Percentiles rank a stretch among this genome's conserved stretches.
These are phyloP conservation scores for Phycomyces blakesleeanus DNA, from an alignment of 192 early-diverging fungal species.

Conservation along the genomic window DNA sequence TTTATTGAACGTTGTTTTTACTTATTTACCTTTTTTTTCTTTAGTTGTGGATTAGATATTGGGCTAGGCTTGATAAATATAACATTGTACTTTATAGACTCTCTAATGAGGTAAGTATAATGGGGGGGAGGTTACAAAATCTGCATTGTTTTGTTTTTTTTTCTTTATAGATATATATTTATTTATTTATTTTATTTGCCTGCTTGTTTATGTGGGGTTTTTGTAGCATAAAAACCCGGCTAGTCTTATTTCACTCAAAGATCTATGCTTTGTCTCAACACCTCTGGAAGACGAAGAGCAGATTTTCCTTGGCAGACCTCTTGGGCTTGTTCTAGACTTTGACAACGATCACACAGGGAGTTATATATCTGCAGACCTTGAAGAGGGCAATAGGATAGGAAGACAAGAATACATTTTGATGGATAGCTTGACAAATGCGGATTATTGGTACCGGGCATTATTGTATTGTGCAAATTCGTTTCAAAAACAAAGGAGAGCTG, in stretches of 20 bases:
- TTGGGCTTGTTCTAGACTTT: not conserved
- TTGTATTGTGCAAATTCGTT: no score
- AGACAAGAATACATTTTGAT: no score
- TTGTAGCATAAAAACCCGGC: not conserved
- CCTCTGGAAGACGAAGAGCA: not conserved
- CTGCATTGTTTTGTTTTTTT: no score
- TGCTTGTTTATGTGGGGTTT: no score
- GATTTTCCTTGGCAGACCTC: not conserved
- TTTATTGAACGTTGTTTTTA: not conserved
- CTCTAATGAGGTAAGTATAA: not conserved
- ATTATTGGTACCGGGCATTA: no score
- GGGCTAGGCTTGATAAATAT: not conserved
- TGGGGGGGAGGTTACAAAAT: no score
- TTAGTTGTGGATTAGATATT: not conserved
- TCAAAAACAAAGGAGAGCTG: no score
- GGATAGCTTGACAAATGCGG: no score
- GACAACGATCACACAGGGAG: not conserved
- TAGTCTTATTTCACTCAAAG: not conserved
- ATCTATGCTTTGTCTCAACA: not conserved
- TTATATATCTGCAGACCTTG: not conserved
- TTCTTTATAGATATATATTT: no score
- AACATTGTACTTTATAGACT: not conserved
- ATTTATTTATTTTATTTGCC: no score
- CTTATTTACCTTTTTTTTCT: not conserved
- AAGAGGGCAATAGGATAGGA: no score